Evolutionary conservation across 306 rosid genomes (phyloP).

Genomic region (Quercus mongolica): DNA sequence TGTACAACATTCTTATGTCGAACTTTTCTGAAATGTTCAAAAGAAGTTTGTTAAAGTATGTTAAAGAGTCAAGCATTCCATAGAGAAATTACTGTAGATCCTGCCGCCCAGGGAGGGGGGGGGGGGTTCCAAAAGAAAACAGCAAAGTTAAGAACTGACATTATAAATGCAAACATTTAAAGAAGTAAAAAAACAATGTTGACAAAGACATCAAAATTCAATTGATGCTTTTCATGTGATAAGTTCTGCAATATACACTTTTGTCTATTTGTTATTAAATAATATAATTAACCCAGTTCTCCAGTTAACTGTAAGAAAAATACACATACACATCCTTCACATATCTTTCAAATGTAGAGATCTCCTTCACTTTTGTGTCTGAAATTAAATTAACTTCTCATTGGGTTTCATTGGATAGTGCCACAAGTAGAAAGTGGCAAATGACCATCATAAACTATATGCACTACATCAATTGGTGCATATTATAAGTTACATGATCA

Average conservation of each 20-base stretch:
- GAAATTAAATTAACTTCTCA: not conserved
- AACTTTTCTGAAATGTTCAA: conserved; percentile 77
- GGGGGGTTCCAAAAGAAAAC: not conserved
- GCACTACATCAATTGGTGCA: not conserved
- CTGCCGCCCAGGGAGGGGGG: not conserved
- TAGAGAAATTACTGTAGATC: not conserved
- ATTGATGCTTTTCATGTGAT: not conserved
- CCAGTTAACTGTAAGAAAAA: not conserved
- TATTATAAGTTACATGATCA: not conserved
- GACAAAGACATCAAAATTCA: not conserved
- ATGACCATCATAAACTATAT: not conserved
- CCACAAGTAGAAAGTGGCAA: not conserved
- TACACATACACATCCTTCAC: not conserved
- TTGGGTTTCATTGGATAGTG: not conserved
- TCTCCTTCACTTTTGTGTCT: not conserved
- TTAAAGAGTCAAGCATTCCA: not conserved
- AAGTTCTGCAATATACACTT: not conserved
- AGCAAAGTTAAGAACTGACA: not conserved
- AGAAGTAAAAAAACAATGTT: not conserved
- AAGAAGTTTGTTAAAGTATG: conserved; percentile 13
- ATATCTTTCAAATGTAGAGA: not conserved
- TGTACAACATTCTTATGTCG: conserved; percentile 99
- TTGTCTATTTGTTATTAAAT: not conserved
- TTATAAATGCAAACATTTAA: not conserved
- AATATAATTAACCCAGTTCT: not conserved